A percentile compares a stretch with the other conserved stretches of the same genome.
Conservation (phyloP, 2,329 filamentous ascomycete species). For the Cordyceps cateniannulata region DNA sequence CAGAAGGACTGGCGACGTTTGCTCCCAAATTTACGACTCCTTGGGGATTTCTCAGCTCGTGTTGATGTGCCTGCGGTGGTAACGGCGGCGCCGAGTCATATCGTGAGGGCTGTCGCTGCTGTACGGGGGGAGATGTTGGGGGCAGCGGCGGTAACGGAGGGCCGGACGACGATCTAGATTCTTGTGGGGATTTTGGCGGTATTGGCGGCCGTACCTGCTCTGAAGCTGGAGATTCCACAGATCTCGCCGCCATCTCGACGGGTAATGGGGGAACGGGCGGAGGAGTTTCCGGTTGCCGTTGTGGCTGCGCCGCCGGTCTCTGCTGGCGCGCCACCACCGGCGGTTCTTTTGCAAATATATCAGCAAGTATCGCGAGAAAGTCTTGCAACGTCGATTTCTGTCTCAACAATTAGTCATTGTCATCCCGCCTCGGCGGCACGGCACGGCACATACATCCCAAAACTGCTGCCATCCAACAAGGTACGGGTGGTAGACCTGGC, state of each 20-base stretch:
- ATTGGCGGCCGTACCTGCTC: slow-evolving; percentile 38
- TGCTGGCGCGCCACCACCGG: slow-evolving; percentile 73
- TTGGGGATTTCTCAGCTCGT: slow-evolving; percentile 8
- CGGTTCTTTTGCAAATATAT: slow-evolving; percentile 90
- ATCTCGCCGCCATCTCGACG: slow-evolving; percentile 48
- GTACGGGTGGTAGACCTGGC: slow-evolving; percentile 92
- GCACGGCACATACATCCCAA: slow-evolving; percentile 67
- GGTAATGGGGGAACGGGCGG: slow-evolving; percentile 69
- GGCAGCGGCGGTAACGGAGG: slow-evolving; percentile 26
- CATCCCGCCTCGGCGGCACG: neutral
- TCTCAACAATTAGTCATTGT: slow-evolving; percentile 15
- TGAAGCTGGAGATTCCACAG: slow-evolving; percentile 28
- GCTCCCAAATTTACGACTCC: neutral
- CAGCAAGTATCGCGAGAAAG: slow-evolving; percentile 73
- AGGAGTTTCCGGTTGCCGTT: slow-evolving; percentile 36
- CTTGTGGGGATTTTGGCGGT: slow-evolving; percentile 46
- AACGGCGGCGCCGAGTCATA: slow-evolving; percentile 44
- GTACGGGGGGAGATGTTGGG: slow-evolving; percentile 16
- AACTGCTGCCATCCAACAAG: slow-evolving; percentile 82
- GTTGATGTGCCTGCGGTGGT: slow-evolving; percentile 26
- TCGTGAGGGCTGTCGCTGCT: slow-evolving; percentile 27
- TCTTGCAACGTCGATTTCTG: slow-evolving; percentile 79
- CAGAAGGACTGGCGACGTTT: neutral
- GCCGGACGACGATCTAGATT: slow-evolving; percentile 19
- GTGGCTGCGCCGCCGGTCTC: slow-evolving; percentile 32